Conservation (phyloP, 371 early-diverging fungal species). For the Rhizopus delemar region DNA sequence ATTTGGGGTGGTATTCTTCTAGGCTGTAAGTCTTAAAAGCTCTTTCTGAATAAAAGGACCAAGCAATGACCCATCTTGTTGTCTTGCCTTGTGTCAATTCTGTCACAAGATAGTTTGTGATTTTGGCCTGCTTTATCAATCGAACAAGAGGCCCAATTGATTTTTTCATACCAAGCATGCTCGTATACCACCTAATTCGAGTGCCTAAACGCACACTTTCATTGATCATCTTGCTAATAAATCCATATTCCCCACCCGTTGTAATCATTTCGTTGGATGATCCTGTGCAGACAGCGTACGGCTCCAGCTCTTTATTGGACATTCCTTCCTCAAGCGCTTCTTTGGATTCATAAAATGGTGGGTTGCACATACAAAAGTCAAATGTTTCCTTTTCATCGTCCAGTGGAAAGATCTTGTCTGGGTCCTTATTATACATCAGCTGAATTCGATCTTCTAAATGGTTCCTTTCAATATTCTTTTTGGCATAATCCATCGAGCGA, state of each 20-base stretch:
- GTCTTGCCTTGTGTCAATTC: slow-evolving; percentile 63
- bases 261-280: slow-evolving; percentile 63
- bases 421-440: slow-evolving; percentile 38
- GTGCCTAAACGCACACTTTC: slow-evolving; percentile 53
- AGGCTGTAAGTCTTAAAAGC: slow-evolving; percentile 25
- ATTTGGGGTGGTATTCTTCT: slow-evolving; percentile 35
- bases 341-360: slow-evolving; percentile 65
- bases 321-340: slow-evolving; percentile 47
- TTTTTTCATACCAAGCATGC: slow-evolving; percentile 60
- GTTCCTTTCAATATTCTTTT: slow-evolving; percentile 57
- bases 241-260: slow-evolving; percentile 65
- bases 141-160: slow-evolving; percentile 45
- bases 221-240: slow-evolving; percentile 55
- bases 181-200: slow-evolving; percentile 65
- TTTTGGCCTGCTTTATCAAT: slow-evolving; percentile 37
- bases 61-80: slow-evolving; percentile 66
- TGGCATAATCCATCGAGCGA: slow-evolving; percentile 55
- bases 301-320: slow-evolving; percentile 43
- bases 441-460: slow-evolving; percentile 43
- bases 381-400: slow-evolving; percentile 25
- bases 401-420: slow-evolving; percentile 30
- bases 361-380: slow-evolving; percentile 74
- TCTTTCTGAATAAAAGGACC: slow-evolving; percentile 56
- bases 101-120: slow-evolving; percentile 48
- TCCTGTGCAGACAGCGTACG: slow-evolving; percentile 65